Evolutionary conservation across 2,329 filamentous ascomycete species (phyloP).

Genomic region (Fusarium algeriense): DNA sequence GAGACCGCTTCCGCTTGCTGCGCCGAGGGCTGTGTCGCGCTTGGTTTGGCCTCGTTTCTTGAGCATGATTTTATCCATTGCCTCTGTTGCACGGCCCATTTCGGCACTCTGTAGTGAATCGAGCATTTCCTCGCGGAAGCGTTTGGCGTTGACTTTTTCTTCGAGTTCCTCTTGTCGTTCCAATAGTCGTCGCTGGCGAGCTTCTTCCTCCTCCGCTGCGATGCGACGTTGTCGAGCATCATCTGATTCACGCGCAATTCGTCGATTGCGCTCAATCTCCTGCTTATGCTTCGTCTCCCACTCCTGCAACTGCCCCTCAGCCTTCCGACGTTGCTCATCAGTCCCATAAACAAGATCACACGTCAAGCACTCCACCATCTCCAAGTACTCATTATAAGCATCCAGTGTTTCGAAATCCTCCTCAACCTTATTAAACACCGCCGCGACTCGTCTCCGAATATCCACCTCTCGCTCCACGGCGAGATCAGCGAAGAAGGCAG

Average conservation of each 20-base stretch:
- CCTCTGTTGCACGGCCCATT: slow-evolving; percentile 69
- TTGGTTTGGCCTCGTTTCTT: slow-evolving; percentile 76
- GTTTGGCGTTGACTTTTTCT: slow-evolving; percentile 73
- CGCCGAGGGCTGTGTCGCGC: slow-evolving; percentile 53
- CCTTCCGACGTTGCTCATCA: slow-evolving; percentile 69
- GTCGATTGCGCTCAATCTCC: slow-evolving; percentile 73
- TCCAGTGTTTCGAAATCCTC: slow-evolving; percentile 89
- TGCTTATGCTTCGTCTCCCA: slow-evolving; percentile 81
- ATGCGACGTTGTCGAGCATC: slow-evolving; percentile 66
- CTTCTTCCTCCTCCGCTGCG: slow-evolving; percentile 75
- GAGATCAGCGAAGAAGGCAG: slow-evolving; percentile 91
- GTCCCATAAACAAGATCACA: slow-evolving; percentile 84
- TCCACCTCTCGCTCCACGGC: slow-evolving; percentile 93
- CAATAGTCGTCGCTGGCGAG: slow-evolving; percentile 68
- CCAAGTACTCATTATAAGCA: slow-evolving; percentile 94
- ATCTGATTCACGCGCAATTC: slow-evolving; percentile 67
- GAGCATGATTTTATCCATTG: slow-evolving; percentile 72
- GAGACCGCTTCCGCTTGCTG: slow-evolving; percentile 54
- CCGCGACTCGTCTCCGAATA: slow-evolving; percentile 82
- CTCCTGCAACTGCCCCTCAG: slow-evolving; percentile 60
- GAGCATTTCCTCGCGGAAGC: slow-evolving; percentile 76
- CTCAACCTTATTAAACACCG: slow-evolving; percentile 87
- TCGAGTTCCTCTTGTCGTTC: slow-evolving; percentile 77
- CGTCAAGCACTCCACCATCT: slow-evolving; percentile 90
- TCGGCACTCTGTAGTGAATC: slow-evolving; percentile 74